Percentiles rank a stretch among this genome's conserved stretches.
Conservation (phyloP, 768 basidiomycete genomes). For the Kondoa subrosea region DNA sequence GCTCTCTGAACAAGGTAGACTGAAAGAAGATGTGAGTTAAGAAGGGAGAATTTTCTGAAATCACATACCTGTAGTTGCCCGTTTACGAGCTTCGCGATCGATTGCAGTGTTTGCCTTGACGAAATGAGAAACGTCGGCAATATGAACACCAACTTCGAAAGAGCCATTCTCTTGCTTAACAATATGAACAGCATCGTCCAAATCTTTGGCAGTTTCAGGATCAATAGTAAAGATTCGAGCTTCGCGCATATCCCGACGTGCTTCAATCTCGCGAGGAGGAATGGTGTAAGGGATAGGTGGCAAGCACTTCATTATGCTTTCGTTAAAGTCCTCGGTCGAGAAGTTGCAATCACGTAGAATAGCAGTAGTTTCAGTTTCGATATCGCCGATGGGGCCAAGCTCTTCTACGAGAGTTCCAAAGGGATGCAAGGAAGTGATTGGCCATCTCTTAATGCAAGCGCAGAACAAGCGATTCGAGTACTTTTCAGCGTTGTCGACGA, state of each 20-base stretch:
- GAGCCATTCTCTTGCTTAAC: slow-evolving; percentile 78
- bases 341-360: slow-evolving; percentile 97
- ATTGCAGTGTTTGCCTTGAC: slow-evolving; percentile 89
- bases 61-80: slow-evolving; percentile 45
- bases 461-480: slow-evolving; percentile 86
- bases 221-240: slow-evolving; percentile 88
- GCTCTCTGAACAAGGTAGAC: slow-evolving; percentile 92
- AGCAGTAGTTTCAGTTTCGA: slow-evolving; percentile 94
- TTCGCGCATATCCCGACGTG: slow-evolving; percentile 69
- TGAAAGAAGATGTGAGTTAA: not conserved
- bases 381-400: slow-evolving; percentile 92
- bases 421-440: slow-evolving; percentile 90
- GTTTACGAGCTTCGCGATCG: slow-evolving; percentile 92
- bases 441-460: slow-evolving; percentile 80
- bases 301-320: slow-evolving; percentile 83
- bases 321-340: slow-evolving; percentile 80
- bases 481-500: slow-evolving; percentile 79
- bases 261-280: slow-evolving; percentile 39
- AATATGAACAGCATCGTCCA: slow-evolving; percentile 88
- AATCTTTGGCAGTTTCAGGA: slow-evolving; percentile 68
- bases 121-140: slow-evolving; percentile 91
- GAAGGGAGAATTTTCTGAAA: slow-evolving; percentile 33
- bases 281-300: slow-evolving; percentile 85
- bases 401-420: slow-evolving; percentile 97
- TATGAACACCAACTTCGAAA: slow-evolving; percentile 81